Evolutionary conservation across 192 early-diverging fungal genomes (phyloP), one percentile per base, ranked within the genome.

Genomic region (Coemansia sp.): DNA sequence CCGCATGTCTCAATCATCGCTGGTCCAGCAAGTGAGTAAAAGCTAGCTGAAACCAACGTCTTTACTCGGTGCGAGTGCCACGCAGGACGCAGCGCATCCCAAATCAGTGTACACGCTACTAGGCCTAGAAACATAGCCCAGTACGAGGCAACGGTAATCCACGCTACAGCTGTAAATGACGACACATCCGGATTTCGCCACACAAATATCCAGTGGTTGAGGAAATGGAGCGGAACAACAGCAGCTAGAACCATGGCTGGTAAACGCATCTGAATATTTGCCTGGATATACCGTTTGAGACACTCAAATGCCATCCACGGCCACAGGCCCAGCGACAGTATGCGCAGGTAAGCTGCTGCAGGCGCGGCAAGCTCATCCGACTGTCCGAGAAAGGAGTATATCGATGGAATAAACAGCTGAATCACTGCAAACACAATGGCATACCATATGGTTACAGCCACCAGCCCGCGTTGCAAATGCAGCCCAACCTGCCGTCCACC

Each of bases 281-380:
- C 88, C 69, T 96, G 91, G 19, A 95, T 74, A 66, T 84, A 97
- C 57, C 92, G 84, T 57, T 92, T 92, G n/a, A 93, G 72, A 62
- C 90, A 91, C 66, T 96, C 94, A 82, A 90, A 89, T 12, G 91
- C 84, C 70, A 97, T 82, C 73, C 83, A 88, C 0, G 94, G 91
- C 58, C 90, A 88, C 25, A 92, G 84, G 5, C 94, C 92, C n/a
- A 89, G 73, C 35, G 94, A 72, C 4, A 90, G 73, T 45, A 84
- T 86, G 8, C 82, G 66, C 39, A 92, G 56, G 72, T 90, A 98
- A n/a, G 80, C 35, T 1, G 85, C 86, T 5, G 92, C 84, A 2
- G 92, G 74, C 7, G 72, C n/a, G 0, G 94, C 87, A 9, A 96
- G 67, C 51, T 88, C 85, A 0, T 83, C 80, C 25, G 90, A 83